phyloP scores from a whole-genome alignment of 345 rosid species.

The Tarenaya hassleriana region DNA sequence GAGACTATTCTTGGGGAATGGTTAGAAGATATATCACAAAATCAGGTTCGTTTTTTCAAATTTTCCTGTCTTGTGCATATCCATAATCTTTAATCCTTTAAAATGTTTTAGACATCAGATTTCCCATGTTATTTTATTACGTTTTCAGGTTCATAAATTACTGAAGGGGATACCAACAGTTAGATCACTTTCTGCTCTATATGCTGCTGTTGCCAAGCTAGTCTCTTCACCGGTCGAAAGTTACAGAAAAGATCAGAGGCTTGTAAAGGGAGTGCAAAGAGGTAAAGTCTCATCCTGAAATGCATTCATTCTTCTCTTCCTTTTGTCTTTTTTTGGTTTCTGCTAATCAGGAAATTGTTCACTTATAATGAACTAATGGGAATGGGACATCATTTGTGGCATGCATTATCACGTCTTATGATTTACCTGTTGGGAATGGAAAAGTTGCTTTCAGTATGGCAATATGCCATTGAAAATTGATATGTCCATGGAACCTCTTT shows the following conservation, averaged over 20 bases:
- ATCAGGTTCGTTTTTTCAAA: slow-evolving; percentile 52
- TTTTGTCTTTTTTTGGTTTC: background rate
- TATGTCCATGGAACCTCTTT: slow-evolving; percentile 7
- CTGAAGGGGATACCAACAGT: slow-evolving; percentile 72
- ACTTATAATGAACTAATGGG: slow-evolving; percentile 5
- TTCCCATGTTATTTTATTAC: slow-evolving; percentile 13
- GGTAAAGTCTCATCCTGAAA: slow-evolving; percentile 38
- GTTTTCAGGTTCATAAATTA: slow-evolving; percentile 55
- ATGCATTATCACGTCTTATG: slow-evolving; percentile 8
- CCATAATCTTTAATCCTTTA: slow-evolving; percentile 11
- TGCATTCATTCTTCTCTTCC: slow-evolving; percentile 10
- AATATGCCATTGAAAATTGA: background rate
- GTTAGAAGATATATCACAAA: slow-evolving; percentile 92
- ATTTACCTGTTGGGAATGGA: slow-evolving; percentile 2
- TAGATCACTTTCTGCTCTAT: slow-evolving; percentile 71
- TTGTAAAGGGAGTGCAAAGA: slow-evolving; percentile 90
- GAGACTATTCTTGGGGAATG: slow-evolving; percentile 84
- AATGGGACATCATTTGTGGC: too few species aligned
- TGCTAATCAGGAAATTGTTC: slow-evolving; percentile 7
- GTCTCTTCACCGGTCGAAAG: slow-evolving; percentile 81
- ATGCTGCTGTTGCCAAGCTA: slow-evolving; percentile 71
- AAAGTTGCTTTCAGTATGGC: background rate
- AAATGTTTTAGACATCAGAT: slow-evolving; percentile 12
- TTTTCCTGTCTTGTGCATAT: slow-evolving; percentile 12
- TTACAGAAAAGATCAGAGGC: slow-evolving; percentile 75